These are phyloP conservation scores for Hypoxylon sp. DNA, from an alignment of 2,329 filamentous ascomycete genomes.

Conservation along the genomic window DNA sequence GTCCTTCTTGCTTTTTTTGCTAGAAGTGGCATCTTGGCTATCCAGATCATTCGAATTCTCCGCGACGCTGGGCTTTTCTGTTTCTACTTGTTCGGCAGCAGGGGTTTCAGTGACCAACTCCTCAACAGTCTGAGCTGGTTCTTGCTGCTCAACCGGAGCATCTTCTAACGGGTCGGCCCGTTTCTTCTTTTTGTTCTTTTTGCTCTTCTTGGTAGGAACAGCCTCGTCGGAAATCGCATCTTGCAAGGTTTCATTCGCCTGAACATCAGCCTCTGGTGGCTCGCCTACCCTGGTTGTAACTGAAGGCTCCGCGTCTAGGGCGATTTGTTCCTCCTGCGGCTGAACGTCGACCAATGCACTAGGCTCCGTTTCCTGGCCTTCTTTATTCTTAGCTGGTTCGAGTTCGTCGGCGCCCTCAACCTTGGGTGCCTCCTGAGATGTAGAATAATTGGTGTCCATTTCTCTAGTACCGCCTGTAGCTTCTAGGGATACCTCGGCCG, in stretches of 20 bases:
- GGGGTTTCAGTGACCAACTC: neutral
- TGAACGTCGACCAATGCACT: constrained; percentile 20
- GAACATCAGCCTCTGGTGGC: neutral
- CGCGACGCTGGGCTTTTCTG: neutral
- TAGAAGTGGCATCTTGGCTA: constrained; percentile 11
- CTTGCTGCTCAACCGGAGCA: constrained; percentile 8
- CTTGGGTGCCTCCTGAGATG: constrained; percentile 13
- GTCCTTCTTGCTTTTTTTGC: constrained; percentile 42
- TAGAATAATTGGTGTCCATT: constrained; percentile 17
- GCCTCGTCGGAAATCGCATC: constrained; percentile 17
- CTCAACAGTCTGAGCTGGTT: neutral
- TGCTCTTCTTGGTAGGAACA: constrained; percentile 31
- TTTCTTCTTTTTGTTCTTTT: constrained; percentile 47
- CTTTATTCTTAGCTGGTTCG: constrained; percentile 34
- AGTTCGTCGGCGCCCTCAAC: constrained; percentile 32
- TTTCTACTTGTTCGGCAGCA: neutral
- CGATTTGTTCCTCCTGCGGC: constrained; percentile 5
- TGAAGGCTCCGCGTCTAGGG: constrained; percentile 7
- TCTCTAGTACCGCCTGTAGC: constrained; percentile 16
- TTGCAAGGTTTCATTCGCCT: constrained; percentile 2
- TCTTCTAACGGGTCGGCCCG: constrained; percentile 13
- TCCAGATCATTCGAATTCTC: constrained; percentile 23
- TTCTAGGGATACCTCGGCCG: constrained; percentile 6
- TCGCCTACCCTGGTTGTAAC: constrained; percentile 3
- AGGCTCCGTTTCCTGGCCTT: constrained; percentile 44